phyloP scores from a whole-genome alignment of 2,329 filamentous ascomycete genomes.

The Colletotrichum coccodes region DNA sequence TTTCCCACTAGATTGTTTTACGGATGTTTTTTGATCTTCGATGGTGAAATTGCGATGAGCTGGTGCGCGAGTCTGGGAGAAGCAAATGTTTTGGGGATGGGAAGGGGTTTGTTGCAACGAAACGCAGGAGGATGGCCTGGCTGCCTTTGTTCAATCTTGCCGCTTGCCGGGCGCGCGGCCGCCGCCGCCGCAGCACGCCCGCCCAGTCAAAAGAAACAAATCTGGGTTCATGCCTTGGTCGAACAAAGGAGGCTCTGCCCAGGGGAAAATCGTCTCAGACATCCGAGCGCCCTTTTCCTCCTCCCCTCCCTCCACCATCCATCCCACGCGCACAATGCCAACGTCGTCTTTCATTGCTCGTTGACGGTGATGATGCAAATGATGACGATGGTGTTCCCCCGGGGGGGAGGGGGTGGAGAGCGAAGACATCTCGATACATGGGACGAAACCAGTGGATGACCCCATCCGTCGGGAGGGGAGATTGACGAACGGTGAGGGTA shows the following conservation, averaged over 20 bases:
- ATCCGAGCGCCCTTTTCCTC: conserved; percentile 9
- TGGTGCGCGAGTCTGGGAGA: neutral
- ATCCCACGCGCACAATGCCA: neutral
- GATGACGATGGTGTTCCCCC: conserved; percentile 15
- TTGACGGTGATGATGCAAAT: conserved; percentile 1
- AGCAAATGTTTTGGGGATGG: neutral
- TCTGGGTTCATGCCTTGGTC: conserved; percentile 1
- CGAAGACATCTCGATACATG: conserved; percentile 2
- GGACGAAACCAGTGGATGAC: conserved; percentile 24
- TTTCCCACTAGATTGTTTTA: neutral
- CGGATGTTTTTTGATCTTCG: conserved; percentile 13
- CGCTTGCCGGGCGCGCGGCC: neutral
- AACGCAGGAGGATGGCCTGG: neutral
- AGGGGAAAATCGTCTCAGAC: neutral
- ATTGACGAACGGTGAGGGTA: conserved; percentile 8
- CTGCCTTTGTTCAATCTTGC: neutral
- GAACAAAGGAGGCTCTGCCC: conserved; percentile 26
- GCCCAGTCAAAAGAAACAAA: conserved; percentile 1
- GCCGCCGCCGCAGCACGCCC: neutral
- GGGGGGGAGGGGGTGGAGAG: neutral
- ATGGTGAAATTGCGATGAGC: conserved; percentile 29
- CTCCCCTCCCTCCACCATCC: neutral
- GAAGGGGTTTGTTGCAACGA: neutral
- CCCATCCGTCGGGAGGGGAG: conserved; percentile 1
- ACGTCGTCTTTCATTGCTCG: neutral